These are phyloP conservation scores for Brasilioporus rufonigricans DNA, from an alignment of 768 basidiomycete species.

Conservation along the genomic window DNA sequence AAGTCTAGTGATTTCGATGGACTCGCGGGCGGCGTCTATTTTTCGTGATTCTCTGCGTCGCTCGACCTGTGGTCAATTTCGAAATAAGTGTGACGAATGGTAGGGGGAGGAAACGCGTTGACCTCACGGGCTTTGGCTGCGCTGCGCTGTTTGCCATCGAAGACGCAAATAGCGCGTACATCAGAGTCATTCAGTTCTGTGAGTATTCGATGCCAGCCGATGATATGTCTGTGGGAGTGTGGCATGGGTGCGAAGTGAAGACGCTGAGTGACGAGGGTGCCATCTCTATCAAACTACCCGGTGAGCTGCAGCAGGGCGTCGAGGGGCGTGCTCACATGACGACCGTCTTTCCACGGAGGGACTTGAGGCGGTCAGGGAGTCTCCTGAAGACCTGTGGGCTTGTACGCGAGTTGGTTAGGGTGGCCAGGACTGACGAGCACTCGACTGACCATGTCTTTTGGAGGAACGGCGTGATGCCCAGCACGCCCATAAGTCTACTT, in stretches of 20 bases:
- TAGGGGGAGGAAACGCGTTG: conserved; percentile 15
- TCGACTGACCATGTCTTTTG: conserved; percentile 57
- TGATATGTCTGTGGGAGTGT: conserved; percentile 64
- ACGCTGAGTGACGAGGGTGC: conserved; percentile 81
- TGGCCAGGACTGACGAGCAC: neutral
- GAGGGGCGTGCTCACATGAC: conserved; percentile 55
- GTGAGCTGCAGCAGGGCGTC: neutral
- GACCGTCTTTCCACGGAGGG: conserved; percentile 63
- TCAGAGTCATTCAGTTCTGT: conserved; percentile 56
- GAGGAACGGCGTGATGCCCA: conserved; percentile 67
- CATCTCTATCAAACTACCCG: conserved; percentile 54
- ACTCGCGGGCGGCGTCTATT: conserved; percentile 48
- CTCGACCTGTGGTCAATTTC: conserved; percentile 40
- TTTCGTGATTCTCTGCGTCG: conserved; percentile 52
- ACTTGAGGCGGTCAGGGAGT: conserved; percentile 62
- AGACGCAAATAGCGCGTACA: conserved; percentile 70
- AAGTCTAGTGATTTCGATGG: conserved; percentile 57
- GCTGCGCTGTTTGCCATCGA: conserved; percentile 70
- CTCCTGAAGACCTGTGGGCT: conserved; percentile 66
- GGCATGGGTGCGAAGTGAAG: conserved; percentile 70
- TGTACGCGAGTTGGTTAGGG: neutral
- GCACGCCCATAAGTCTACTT: conserved; percentile 57
- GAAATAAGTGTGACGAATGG: neutral
- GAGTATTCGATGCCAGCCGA: conserved; percentile 75
- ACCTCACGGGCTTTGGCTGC: conserved; percentile 74